A percentile compares a stretch with the other conserved stretches of the same genome.
phyloP scores from a whole-genome alignment of 192 early-diverging fungal genomes.

The Backusella australiensis region DNA sequence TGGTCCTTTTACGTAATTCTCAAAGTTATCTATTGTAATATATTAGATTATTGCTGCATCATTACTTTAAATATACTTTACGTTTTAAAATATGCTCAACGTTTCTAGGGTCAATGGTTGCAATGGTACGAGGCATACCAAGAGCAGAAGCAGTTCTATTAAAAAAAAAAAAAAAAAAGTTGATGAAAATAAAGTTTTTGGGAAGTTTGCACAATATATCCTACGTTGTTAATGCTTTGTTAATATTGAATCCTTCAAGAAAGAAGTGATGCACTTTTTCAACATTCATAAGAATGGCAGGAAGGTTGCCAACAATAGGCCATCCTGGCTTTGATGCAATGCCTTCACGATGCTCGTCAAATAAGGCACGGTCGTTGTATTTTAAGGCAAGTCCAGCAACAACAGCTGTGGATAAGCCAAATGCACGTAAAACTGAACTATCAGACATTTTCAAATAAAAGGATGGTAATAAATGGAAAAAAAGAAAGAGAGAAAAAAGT shows the following conservation, averaged over 20 bases:
- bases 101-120: slow-evolving; percentile 27
- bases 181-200: neutral
- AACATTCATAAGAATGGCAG: slow-evolving; percentile 2
- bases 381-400: slow-evolving; percentile 12
- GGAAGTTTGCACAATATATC: neutral
- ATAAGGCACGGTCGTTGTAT: slow-evolving; percentile 35
- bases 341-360: slow-evolving; percentile 24
- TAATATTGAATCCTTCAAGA: slow-evolving; percentile 3
- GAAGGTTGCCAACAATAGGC: slow-evolving; percentile 30
- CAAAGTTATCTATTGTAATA: slow-evolving; percentile 25
- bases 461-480: neutral
- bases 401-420: slow-evolving; percentile 7
- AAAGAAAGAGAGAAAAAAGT: neutral
- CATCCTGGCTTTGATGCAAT: slow-evolving; percentile 17
- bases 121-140: slow-evolving; percentile 24
- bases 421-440: neutral
- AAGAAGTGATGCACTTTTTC: slow-evolving; percentile 22
- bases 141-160: slow-evolving; percentile 21
- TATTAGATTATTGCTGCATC: no score
- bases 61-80: neutral
- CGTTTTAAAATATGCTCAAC: slow-evolving; percentile 38
- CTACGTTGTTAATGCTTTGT: slow-evolving; percentile 17
- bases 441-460: neutral
- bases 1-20: slow-evolving; percentile 42
- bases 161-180: neutral